Evolutionary conservation across 768 basidiomycete species (phyloP), one percentile per base, ranked within the genome.

Genomic region (Arthromyces matolae): DNA sequence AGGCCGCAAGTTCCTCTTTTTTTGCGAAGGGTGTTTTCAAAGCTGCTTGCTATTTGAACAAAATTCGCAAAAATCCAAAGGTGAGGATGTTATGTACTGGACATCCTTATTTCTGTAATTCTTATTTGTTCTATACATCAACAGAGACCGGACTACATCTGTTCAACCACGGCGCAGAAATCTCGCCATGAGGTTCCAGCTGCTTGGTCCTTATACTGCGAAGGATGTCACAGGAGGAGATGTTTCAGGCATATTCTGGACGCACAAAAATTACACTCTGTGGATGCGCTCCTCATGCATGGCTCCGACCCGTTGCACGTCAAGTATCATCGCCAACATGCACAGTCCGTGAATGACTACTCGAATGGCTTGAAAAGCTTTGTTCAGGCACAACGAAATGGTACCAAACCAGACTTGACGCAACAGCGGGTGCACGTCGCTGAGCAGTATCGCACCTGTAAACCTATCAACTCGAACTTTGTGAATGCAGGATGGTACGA

Each of bases 401-500:
- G 79, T 10, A 55, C 42, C 14, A 52, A 57, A 56, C 71, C 58
- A 42, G 69, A 64, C 37, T 56, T 49, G 47, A 53, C 33, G 51
- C 65, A 58, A 55, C 65, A 73, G 39, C 70, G 83, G 23, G 66
- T 67, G 5, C 59, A 77, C 35, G 64, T 75, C 18, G 80, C 86
- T 8, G 60, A 69, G 44, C 67, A 64, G 18, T 86, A 78, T 53
- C 56, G 52, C 8, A 63, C 64, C 28, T 82, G 80, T 58, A 72
- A 66, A 34, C 78, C 84, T 2, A 45, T 75, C 13, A 74, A 75
- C 51, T 33, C 53, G 8, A 54, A 63, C 7, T 62, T 62, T 25
- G 66, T 73, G n/a, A 63, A 59, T 34, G 60, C 62, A 18, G 87
- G 86, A 3, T 88, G 80, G 78, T 89, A 89, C 54, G 86, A 89